Conservation (phyloP, 148 eudicot species). For the Heliosperma pusillum region DNA sequence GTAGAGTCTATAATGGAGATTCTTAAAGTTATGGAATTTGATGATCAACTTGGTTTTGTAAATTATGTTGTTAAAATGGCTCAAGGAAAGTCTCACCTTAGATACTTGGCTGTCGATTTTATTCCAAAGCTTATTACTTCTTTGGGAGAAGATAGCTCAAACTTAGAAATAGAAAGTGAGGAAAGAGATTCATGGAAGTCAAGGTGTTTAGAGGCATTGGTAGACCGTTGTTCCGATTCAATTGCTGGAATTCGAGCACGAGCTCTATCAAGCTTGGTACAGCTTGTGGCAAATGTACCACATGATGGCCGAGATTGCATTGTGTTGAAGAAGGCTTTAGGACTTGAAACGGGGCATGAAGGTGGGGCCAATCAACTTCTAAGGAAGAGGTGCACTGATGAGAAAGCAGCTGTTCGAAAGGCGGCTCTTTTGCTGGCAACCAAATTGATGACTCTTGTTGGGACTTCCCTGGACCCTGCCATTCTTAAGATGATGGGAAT, state of each 20-base stretch:
- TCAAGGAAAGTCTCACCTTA: constrained; percentile 65
- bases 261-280: constrained; percentile 75
- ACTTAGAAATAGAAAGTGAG: constrained; percentile 28
- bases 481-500: constrained; percentile 78
- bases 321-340: constrained; percentile 52
- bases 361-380: constrained; percentile 50
- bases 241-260: constrained; percentile 76
- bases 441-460: constrained; percentile 58
- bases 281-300: constrained; percentile 50
- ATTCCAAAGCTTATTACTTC: constrained; percentile 50
- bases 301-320: constrained; percentile 29
- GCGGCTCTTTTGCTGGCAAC: constrained; percentile 73
- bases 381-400: constrained; percentile 73
- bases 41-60: constrained; percentile 58
- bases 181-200: constrained; percentile 54
- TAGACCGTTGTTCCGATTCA: constrained; percentile 74
- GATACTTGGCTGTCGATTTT: constrained; percentile 83
- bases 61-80: constrained; percentile 77
- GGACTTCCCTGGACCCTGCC: constrained; percentile 61
- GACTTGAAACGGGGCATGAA: constrained; percentile 33
- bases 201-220: constrained; percentile 66
- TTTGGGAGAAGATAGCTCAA: constrained; percentile 36
- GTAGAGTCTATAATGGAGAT: constrained; percentile 78
- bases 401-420: constrained; percentile 93
- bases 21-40: constrained; percentile 51